Conservation (phyloP, 164 flowering plant species). For the Tetracentron sinense region DNA sequence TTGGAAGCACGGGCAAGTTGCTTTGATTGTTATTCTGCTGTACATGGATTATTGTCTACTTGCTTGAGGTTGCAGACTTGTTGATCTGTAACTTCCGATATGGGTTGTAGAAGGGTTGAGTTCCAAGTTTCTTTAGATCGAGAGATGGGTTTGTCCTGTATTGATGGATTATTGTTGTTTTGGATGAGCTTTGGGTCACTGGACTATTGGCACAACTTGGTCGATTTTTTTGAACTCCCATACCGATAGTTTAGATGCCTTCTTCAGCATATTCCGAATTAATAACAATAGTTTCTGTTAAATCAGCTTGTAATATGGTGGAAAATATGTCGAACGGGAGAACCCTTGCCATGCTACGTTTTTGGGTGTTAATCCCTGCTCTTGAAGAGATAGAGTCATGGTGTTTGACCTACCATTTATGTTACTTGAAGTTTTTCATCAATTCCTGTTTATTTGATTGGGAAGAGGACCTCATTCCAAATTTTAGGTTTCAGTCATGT, state of each 20-base stretch:
- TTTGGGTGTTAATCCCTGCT: no score
- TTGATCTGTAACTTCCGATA: no score
- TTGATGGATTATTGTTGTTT: conserved; percentile 3
- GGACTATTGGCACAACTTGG: conserved; percentile 4
- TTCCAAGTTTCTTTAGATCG: no score
- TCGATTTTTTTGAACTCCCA: background rate
- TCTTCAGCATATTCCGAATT: conserved; percentile 1
- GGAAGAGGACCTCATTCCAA: conserved; percentile 14
- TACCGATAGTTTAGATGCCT: background rate
- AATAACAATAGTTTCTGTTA: conserved; percentile 1
- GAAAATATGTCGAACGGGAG: conserved; percentile 2
- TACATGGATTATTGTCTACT: background rate
- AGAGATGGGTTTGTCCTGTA: no score
- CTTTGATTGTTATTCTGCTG: background rate
- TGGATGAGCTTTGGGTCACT: conserved; percentile 6
- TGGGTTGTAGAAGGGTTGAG: no score
- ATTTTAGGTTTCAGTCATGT: conserved; percentile 7
- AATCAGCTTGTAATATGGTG: background rate
- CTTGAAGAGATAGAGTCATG: background rate
- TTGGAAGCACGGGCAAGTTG: background rate
- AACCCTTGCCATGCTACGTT: no score
- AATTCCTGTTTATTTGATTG: conserved; percentile 6
- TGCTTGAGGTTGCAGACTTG: background rate
- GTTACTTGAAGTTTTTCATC: conserved; percentile 13
- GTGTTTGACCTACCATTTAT: conserved; percentile 8